Conservation (phyloP, 106 monocot genomes). For the Dioscorea zingiberensis region DNA sequence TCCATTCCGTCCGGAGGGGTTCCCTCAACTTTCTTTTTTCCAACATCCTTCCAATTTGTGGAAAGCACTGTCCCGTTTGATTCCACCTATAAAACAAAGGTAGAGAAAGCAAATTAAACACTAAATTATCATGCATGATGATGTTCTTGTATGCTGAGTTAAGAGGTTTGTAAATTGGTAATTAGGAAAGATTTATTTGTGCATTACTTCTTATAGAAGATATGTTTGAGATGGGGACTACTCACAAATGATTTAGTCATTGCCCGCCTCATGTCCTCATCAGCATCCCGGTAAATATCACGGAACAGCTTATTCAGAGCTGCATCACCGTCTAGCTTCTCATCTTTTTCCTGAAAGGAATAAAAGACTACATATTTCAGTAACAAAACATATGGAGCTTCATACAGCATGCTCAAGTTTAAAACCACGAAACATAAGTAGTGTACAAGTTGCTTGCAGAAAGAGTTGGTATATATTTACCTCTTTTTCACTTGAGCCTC, state of each 20-base stretch:
- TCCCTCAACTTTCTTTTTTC: slow-evolving; percentile 64
- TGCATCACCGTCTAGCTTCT: slow-evolving; percentile 93
- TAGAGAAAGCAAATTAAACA: neutral
- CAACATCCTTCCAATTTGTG: slow-evolving; percentile 74
- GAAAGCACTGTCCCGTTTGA: slow-evolving; percentile 83
- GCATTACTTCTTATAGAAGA: too few relatives aligned
- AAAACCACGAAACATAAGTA: neutral
- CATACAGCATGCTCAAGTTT: neutral
- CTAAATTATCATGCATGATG: too few relatives aligned
- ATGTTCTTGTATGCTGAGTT: too few relatives aligned
- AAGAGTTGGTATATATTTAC: too few relatives aligned
- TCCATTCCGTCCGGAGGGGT: slow-evolving; percentile 75
- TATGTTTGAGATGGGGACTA: neutral
- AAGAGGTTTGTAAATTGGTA: too few relatives aligned
- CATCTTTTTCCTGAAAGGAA: slow-evolving; percentile 72
- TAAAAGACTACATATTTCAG: neutral
- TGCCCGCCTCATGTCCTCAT: slow-evolving; percentile 89
- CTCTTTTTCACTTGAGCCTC: slow-evolving; percentile 61
- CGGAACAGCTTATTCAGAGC: slow-evolving; percentile 90
- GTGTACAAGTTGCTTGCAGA: neutral
- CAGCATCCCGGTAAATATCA: slow-evolving; percentile 83
- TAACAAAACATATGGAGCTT: neutral
- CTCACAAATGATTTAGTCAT: slow-evolving; percentile 97
- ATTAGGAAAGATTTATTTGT: too few relatives aligned
- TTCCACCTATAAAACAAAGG: slow-evolving; percentile 41